phyloP scores from a whole-genome alignment of 2,329 filamentous ascomycete species.

The Ascochyta lentis region DNA sequence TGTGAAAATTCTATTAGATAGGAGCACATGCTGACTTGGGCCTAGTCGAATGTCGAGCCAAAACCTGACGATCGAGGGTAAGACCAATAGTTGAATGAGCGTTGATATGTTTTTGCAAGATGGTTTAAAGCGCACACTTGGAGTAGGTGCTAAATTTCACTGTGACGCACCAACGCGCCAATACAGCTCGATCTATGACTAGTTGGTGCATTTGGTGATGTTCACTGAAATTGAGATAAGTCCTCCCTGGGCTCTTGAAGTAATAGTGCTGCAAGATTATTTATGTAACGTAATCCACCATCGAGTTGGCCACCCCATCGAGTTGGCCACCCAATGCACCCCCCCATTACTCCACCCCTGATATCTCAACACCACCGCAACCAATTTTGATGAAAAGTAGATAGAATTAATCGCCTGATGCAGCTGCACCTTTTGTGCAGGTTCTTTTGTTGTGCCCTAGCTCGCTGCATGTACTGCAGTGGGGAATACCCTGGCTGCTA shows the following conservation, averaged over 20 bases:
- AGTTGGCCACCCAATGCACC: no score
- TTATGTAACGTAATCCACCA: no score
- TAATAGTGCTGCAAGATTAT: background rate
- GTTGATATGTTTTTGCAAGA: background rate
- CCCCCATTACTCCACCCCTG: no score
- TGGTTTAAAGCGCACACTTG: background rate
- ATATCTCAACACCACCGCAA: no score
- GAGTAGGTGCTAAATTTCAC: background rate
- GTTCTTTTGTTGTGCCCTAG: no score
- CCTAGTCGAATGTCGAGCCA: constrained; percentile 10
- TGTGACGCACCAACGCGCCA: background rate
- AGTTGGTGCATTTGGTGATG: background rate
- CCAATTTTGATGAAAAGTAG: no score
- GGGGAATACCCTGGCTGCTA: no score
- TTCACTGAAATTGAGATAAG: background rate
- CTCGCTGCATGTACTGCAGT: no score
- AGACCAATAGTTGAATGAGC: background rate
- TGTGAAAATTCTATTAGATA: rapidly evolving
- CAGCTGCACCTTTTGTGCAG: no score
- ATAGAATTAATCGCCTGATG: no score
- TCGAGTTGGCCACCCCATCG: no score
- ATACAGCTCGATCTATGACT: no score
- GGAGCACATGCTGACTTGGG: background rate
- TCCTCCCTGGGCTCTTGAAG: background rate
- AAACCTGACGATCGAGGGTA: constrained; percentile 3